Evolutionary conservation across 345 rosid species (phyloP).

Genomic region (Corymbia maculata): DNA sequence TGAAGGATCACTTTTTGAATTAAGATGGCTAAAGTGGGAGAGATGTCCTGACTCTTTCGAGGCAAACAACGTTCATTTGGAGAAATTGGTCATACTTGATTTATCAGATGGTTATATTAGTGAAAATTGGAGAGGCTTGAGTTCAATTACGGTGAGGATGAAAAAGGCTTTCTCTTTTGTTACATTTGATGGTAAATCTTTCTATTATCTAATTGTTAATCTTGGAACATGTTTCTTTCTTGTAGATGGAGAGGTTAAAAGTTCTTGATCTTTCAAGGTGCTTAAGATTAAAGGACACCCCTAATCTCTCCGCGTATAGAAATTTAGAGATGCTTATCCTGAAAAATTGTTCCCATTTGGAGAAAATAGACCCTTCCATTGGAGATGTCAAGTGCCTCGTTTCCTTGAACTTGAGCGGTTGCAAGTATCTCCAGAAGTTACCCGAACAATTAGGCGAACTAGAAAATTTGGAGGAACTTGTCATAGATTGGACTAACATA

Average conservation of each 20-base stretch:
- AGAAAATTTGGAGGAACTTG: too few species aligned
- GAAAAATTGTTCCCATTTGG: accelerated
- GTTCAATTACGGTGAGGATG: not conserved
- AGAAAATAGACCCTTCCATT: not conserved
- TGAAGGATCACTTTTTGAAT: not conserved
- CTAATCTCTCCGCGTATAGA: not conserved
- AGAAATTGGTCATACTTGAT: too few species aligned
- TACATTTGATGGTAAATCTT: not conserved
- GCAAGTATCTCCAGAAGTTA: too few species aligned
- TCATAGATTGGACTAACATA: accelerated
- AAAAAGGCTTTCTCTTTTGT: not conserved
- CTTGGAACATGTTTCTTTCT: not conserved
- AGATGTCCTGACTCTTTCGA: accelerated
- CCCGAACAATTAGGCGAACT: too few species aligned
- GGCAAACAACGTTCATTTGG: too few species aligned
- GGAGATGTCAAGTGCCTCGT: not conserved
- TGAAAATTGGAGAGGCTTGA: not conserved
- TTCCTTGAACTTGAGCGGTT: accelerated
- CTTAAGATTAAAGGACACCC: accelerated
- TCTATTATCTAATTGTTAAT: not conserved
- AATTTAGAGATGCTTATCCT: not conserved
- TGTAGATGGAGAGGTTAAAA: not conserved
- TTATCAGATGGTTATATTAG: accelerated
- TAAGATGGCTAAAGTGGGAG: too few species aligned
- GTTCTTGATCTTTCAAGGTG: accelerated